Percentiles rank a stretch among this genome's conserved stretches.
These are phyloP conservation scores for Crithidia mellificae DNA, from an alignment of 208 protist species.

Conservation along the genomic window DNA sequence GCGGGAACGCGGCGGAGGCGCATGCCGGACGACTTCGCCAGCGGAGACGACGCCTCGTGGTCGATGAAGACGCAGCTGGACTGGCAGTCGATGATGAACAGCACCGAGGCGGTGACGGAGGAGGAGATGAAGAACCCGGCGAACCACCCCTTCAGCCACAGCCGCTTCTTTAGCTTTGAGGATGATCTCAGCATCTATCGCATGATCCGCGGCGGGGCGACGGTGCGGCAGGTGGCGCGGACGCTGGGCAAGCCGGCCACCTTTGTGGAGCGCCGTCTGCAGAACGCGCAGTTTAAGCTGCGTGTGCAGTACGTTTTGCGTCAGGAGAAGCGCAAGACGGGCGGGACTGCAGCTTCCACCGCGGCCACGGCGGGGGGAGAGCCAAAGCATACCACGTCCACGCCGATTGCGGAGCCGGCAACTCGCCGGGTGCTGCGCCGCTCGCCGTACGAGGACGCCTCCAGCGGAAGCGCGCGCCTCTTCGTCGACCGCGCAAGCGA, in stretches of 20 bases:
- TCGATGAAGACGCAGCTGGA: slow-evolving; percentile 79
- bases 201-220: slow-evolving; percentile 86
- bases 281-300: slow-evolving; percentile 88
- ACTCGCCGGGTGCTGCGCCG: slow-evolving; percentile 30
- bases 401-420: slow-evolving; percentile 23
- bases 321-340: slow-evolving; percentile 43
- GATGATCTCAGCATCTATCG: slow-evolving; percentile 81
- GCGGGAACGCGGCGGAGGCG: slow-evolving; percentile 55
- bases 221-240: slow-evolving; percentile 71
- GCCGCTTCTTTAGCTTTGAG: slow-evolving; percentile 85
- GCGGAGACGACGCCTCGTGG: slow-evolving; percentile 76
- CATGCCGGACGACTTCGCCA: slow-evolving; percentile 83
- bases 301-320: slow-evolving; percentile 83
- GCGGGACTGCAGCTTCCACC: slow-evolving; percentile 1
- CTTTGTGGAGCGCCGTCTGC: slow-evolving; percentile 80
- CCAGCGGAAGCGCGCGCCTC: no score
- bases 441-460: slow-evolving; percentile 22
- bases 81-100: slow-evolving; percentile 71
- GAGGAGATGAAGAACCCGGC: slow-evolving; percentile 78
- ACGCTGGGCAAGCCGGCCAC: slow-evolving; percentile 85
- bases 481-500: no score
- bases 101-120: slow-evolving; percentile 45
- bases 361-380: not conserved
- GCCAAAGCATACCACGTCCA: slow-evolving; percentile 18
- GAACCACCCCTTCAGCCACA: slow-evolving; percentile 89